Conservation (phyloP, 2,329 filamentous ascomycete species). For the Claviceps sp. region DNA sequence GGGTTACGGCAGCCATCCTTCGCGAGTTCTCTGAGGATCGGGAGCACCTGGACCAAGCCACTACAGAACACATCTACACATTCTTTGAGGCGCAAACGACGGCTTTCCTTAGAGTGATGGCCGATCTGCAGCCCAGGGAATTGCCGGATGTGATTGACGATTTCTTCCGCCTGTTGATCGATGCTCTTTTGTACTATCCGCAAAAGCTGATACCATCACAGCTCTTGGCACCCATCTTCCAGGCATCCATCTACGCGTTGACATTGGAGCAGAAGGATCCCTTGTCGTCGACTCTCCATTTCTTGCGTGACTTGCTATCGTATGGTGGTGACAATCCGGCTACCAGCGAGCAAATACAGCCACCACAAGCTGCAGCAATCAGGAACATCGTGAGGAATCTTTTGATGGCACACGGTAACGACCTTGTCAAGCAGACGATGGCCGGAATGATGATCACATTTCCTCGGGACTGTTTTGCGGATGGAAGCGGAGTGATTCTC, state of each 20-base stretch:
- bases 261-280: conserved; percentile 86
- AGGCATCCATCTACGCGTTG: conserved; percentile 75
- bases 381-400: conserved; percentile 61
- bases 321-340: conserved; percentile 70
- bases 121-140: conserved; percentile 61
- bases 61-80: conserved; percentile 74
- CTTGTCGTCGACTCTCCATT: conserved; percentile 81
- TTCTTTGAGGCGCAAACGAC: conserved; percentile 93
- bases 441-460: conserved; percentile 99
- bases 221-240: conserved; percentile 70
- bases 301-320: conserved; percentile 77
- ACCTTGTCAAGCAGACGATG: conserved; percentile 75
- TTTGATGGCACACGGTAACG: conserved; percentile 55
- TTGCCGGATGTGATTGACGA: conserved; percentile 82
- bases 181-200: conserved; percentile 87
- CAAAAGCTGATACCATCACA: conserved; percentile 67
- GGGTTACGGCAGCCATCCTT: conserved; percentile 89
- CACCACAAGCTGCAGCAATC: conserved; percentile 53
- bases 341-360: conserved; percentile 42
- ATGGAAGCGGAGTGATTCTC: conserved; percentile 85
- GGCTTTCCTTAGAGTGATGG: conserved; percentile 79
- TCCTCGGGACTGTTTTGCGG: conserved; percentile 86
- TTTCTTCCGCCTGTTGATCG: conserved; percentile 85
- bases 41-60: conserved; percentile 69
- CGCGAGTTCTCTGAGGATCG: conserved; percentile 89